Conservation (phyloP, 768 basidiomycete genomes). For the Hypholoma fasciculare region DNA sequence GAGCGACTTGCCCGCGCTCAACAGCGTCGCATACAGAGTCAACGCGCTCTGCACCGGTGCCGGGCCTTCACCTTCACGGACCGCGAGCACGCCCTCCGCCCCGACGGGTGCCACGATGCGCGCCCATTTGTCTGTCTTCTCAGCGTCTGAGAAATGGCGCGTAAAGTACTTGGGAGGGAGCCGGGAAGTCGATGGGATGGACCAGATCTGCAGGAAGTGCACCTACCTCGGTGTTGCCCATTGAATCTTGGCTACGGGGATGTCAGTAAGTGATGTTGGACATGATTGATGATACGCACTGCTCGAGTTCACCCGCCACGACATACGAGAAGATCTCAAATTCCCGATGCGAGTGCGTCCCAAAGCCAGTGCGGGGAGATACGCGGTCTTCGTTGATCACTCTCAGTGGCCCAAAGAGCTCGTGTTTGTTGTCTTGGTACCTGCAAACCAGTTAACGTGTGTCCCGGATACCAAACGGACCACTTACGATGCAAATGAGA, state of each 20-base stretch:
- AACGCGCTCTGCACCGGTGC: constrained; percentile 76
- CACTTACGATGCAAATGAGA: constrained; percentile 69
- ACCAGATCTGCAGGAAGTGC: constrained; percentile 59
- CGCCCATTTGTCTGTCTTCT: constrained; percentile 75
- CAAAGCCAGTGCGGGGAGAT: constrained; percentile 74
- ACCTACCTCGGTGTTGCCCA: constrained; percentile 86
- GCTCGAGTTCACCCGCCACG: constrained; percentile 75
- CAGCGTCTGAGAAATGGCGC: constrained; percentile 78
- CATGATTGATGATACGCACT: constrained; percentile 47
- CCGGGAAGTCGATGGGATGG: constrained; percentile 37
- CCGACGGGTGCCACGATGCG: constrained; percentile 76
- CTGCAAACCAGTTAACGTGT: constrained; percentile 22
- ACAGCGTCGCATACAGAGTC: constrained; percentile 72
- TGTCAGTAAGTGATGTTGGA: not conserved
- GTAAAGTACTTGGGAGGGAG: constrained; percentile 85
- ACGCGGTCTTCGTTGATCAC: constrained; percentile 97
- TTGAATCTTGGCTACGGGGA: constrained; percentile 73
- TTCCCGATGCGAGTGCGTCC: constrained; percentile 78
- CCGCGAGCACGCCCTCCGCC: constrained; percentile 52
- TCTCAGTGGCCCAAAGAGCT: constrained; percentile 71
- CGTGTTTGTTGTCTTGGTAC: constrained; percentile 61
- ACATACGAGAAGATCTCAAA: constrained; percentile 94
- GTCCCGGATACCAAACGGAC: not conserved
- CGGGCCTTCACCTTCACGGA: constrained; percentile 73
- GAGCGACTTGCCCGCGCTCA: constrained; percentile 56